A percentile compares a stretch with the other conserved stretches of the same genome.
phyloP scores from a whole-genome alignment of 2,329 filamentous ascomycete genomes.

The Onygenales sp. region DNA sequence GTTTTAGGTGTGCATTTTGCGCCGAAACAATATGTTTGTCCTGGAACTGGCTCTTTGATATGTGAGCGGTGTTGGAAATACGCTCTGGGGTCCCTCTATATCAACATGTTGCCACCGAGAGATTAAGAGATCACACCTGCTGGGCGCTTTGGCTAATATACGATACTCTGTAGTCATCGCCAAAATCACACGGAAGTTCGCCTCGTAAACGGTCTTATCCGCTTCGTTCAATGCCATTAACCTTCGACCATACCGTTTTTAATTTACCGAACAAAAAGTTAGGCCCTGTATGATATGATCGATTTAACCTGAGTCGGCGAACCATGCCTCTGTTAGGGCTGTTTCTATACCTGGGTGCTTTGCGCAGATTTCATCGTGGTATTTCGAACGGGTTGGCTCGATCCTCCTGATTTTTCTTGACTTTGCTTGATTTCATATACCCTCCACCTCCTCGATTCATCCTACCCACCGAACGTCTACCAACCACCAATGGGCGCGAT shows the following conservation, averaged over 20 bases:
- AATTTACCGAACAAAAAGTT: neutral
- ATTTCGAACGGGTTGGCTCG: neutral
- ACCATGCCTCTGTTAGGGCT: neutral
- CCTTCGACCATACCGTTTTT: neutral
- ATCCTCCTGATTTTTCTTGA: neutral
- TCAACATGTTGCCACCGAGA: too few species aligned
- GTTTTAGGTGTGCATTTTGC: neutral
- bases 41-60: too few species aligned
- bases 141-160: constrained; percentile 13
- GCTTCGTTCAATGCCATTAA: neutral
- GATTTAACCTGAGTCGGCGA: neutral
- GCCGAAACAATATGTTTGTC: neutral
- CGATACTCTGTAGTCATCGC: constrained; percentile 61
- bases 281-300: neutral
- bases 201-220: constrained; percentile 33
- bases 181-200: constrained; percentile 85
- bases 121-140: neutral
- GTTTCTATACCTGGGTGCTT: neutral
- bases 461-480: neutral
- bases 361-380: neutral
- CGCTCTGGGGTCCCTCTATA: too few species aligned
- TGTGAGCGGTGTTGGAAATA: too few species aligned
- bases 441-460: neutral
- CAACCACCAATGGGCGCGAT: neutral
- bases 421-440: neutral